These are phyloP conservation scores for Epichloe typhina DNA, from an alignment of 2,329 filamentous ascomycete species.

Conservation along the genomic window DNA sequence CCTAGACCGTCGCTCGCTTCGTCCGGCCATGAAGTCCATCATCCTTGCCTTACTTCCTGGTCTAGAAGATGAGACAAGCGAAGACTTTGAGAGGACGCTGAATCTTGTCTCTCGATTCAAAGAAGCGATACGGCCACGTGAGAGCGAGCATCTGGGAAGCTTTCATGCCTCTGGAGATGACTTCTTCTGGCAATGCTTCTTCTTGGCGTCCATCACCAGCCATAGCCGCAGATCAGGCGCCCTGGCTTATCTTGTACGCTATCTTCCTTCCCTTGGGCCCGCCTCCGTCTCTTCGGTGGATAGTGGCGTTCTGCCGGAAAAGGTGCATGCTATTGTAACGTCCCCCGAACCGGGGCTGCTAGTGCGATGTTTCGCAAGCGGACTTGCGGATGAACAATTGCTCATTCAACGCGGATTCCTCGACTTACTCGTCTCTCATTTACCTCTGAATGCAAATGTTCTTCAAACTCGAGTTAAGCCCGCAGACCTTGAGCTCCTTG, in stretches of 20 bases:
- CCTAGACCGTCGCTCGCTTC: slow-evolving; percentile 55
- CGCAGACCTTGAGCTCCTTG: slow-evolving; percentile 66
- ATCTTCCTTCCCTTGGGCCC: slow-evolving; percentile 43
- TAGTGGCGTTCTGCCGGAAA: slow-evolving; percentile 17
- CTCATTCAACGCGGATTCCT: slow-evolving; percentile 90
- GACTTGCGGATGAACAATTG: slow-evolving; percentile 73
- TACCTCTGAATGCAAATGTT: slow-evolving; percentile 73
- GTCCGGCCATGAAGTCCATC: slow-evolving; percentile 81
- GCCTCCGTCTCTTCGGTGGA: slow-evolving; percentile 3
- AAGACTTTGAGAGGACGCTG: slow-evolving; percentile 87
- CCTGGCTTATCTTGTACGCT: slow-evolving; percentile 70
- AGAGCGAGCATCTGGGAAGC: slow-evolving; percentile 35
- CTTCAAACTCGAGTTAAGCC: slow-evolving; percentile 61
- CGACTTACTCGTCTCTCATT: slow-evolving; percentile 78
- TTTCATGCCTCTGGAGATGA: slow-evolving; percentile 54
- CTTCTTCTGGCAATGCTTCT: slow-evolving; percentile 98
- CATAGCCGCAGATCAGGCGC: slow-evolving; percentile 73
- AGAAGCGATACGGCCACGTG: slow-evolving; percentile 43
- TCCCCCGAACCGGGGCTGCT: slow-evolving; percentile 85
- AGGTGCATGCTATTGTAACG: slow-evolving; percentile 54
- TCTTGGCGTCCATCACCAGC: slow-evolving; percentile 84
- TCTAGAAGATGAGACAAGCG: slow-evolving; percentile 88
- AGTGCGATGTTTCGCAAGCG: slow-evolving; percentile 82
- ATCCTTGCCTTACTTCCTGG: slow-evolving; percentile 83
- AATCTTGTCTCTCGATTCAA: slow-evolving; percentile 69